phyloP scores from a whole-genome alignment of 1,139 yeast species.

The Scheffersomyces cryptocercus region DNA sequence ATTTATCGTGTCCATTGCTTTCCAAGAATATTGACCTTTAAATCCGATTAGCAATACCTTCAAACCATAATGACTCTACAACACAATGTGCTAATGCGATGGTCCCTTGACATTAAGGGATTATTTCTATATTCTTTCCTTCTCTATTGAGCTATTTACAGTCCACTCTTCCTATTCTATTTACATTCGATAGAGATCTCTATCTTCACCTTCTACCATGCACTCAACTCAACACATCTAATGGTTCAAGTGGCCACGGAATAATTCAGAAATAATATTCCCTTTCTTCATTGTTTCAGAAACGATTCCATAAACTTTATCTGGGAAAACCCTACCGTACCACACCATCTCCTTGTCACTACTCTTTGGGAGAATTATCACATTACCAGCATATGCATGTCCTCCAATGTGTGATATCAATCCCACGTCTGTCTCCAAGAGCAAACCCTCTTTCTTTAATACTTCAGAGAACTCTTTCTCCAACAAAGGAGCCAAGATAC shows the following conservation, averaged over 20 bases:
- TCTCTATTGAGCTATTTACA: too few species aligned
- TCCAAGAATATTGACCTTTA: too few species aligned
- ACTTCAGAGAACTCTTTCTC: constrained; percentile 50
- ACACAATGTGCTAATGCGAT: too few species aligned
- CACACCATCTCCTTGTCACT: constrained; percentile 49
- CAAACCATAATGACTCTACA: too few species aligned
- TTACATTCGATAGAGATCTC: not conserved
- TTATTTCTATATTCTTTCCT: too few species aligned
- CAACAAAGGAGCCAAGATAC: constrained; percentile 59
- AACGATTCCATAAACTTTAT: constrained; percentile 66
- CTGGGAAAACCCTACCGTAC: constrained; percentile 72
- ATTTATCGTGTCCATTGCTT: too few species aligned
- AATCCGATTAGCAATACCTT: too few species aligned
- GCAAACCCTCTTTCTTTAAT: constrained; percentile 27
- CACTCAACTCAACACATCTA: not conserved
- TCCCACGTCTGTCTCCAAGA: constrained; percentile 45
- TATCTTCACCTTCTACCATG: too few species aligned
- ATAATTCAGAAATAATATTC: constrained; percentile 52
- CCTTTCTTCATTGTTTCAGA: constrained; percentile 50
- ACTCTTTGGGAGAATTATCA: constrained; percentile 50
- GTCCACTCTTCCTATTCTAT: not conserved
- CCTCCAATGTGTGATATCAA: constrained; percentile 73
- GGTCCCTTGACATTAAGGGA: too few species aligned
- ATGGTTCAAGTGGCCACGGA: constrained; percentile 41
- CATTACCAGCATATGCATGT: constrained; percentile 78